Evolutionary conservation across 2,329 filamentous ascomycete species (phyloP).

Genomic region (Hypoxylon sp.): DNA sequence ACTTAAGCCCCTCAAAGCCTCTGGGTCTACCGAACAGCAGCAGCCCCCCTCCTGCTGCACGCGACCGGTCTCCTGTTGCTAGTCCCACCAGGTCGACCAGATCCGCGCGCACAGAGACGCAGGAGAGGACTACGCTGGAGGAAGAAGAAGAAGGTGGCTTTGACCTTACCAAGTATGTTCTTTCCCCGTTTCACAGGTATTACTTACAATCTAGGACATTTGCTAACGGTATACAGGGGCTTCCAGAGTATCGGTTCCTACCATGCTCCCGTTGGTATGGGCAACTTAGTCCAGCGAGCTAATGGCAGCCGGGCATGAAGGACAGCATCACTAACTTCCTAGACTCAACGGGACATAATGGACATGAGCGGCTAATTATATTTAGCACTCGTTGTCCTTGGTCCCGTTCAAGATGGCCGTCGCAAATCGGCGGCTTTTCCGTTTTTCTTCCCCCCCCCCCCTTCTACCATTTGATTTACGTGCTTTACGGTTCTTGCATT

Average conservation of each 20-base stretch:
- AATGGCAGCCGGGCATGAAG: conserved; percentile 35
- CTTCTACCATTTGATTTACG: not conserved
- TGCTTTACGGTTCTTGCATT: not conserved
- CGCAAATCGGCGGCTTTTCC: not conserved
- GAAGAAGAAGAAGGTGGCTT: conserved; percentile 68
- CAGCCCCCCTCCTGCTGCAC: conserved; percentile 65
- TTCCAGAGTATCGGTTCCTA: conserved; percentile 76
- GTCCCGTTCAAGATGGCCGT: not conserved
- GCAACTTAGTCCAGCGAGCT: conserved; percentile 27
- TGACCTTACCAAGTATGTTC: conserved; percentile 69
- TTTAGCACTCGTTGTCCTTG: not conserved
- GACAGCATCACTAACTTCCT: not conserved
- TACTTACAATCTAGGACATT: not conserved
- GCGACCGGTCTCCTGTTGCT: conserved; percentile 64
- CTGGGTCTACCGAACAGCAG: conserved; percentile 65
- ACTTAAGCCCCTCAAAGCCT: conserved; percentile 70
- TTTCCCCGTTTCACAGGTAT: not conserved
- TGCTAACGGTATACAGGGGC: conserved; percentile 61
- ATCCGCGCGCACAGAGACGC: conserved; percentile 49
- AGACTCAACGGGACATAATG: not conserved
- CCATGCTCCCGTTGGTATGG: conserved; percentile 58
- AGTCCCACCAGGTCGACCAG: conserved; percentile 65
- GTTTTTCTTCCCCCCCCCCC: not conserved
- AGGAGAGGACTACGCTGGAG: conserved; percentile 43
- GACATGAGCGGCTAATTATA: not conserved